phyloP scores from a whole-genome alignment of 139 green algal genomes.

The Chlamydomonas sp. region DNA sequence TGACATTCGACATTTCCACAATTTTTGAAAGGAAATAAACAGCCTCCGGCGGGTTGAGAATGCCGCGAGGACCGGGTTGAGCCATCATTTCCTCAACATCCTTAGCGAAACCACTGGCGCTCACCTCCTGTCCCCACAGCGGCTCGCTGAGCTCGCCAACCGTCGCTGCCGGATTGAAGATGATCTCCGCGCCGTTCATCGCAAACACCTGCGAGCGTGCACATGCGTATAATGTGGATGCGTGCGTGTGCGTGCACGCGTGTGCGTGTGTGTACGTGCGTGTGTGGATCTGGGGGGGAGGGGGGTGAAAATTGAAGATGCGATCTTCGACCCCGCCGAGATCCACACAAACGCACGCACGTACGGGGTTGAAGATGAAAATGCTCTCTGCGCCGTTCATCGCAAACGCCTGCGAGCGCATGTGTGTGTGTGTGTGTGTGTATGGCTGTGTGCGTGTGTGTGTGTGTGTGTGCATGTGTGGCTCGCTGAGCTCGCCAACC shows the following conservation, averaged over 20 bases:
- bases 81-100: too few relatives aligned
- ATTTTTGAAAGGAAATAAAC: too few relatives aligned
- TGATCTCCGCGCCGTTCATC: constrained; percentile 93
- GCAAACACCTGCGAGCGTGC: constrained; percentile 63
- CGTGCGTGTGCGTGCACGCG: constrained; percentile 4
- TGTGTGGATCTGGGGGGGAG: too few relatives aligned
- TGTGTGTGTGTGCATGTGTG: too few relatives aligned
- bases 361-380: constrained; percentile 99
- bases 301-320: not conserved
- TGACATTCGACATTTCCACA: too few relatives aligned
- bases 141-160: constrained; percentile 83
- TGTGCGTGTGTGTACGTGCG: too few relatives aligned
- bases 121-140: constrained; percentile 79
- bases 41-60: too few relatives aligned
- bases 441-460: not conserved
- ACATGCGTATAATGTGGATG: not conserved
- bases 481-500: constrained; percentile 80
- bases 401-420: constrained; percentile 78
- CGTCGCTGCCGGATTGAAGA: constrained; percentile 96
- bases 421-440: constrained; percentile 6
- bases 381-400: constrained; percentile 94
- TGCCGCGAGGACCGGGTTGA: too few relatives aligned
- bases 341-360: too few relatives aligned
- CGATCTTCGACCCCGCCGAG: too few relatives aligned
- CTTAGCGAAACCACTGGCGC: constrained; percentile 40